Conservation (phyloP, 768 basidiomycete species). For the Kwoniella europaea region DNA sequence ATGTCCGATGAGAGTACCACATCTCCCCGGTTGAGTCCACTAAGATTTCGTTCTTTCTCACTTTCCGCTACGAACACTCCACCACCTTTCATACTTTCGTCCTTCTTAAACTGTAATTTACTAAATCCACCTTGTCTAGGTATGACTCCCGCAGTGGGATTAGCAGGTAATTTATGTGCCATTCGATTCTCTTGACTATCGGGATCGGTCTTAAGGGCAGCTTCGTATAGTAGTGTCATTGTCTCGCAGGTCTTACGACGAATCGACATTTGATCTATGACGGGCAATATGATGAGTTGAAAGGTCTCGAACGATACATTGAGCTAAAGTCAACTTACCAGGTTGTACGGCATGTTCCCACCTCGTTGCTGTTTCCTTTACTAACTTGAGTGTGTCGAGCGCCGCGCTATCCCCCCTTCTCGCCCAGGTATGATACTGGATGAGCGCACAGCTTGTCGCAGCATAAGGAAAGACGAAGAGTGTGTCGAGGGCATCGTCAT, state of each 20-base stretch:
- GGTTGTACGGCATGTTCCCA: slow-evolving; percentile 88
- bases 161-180: slow-evolving; percentile 66
- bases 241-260: slow-evolving; percentile 89
- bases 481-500: slow-evolving; percentile 81
- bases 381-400: slow-evolving; percentile 72
- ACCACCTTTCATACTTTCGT: slow-evolving; percentile 79
- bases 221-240: slow-evolving; percentile 86
- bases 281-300: not conserved
- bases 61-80: slow-evolving; percentile 77
- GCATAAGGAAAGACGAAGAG: slow-evolving; percentile 87
- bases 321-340: slow-evolving; percentile 57
- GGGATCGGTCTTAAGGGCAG: slow-evolving; percentile 77
- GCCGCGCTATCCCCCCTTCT: slow-evolving; percentile 78
- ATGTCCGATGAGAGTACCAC: slow-evolving; percentile 29
- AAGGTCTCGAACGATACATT: not conserved
- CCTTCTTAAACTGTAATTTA: slow-evolving; percentile 73
- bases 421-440: slow-evolving; percentile 96
- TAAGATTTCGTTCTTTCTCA: slow-evolving; percentile 25
- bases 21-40: slow-evolving; percentile 23
- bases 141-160: slow-evolving; percentile 74
- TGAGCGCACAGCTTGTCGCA: slow-evolving; percentile 83
- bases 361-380: slow-evolving; percentile 80
- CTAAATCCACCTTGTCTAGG: slow-evolving; percentile 40
- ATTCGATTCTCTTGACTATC: slow-evolving; percentile 60
- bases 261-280: slow-evolving; percentile 81